Evolutionary conservation across 2,329 filamentous ascomycete genomes (phyloP), one percentile per base, ranked within the genome.

Genomic region (Aspergillus calidoustus): DNA sequence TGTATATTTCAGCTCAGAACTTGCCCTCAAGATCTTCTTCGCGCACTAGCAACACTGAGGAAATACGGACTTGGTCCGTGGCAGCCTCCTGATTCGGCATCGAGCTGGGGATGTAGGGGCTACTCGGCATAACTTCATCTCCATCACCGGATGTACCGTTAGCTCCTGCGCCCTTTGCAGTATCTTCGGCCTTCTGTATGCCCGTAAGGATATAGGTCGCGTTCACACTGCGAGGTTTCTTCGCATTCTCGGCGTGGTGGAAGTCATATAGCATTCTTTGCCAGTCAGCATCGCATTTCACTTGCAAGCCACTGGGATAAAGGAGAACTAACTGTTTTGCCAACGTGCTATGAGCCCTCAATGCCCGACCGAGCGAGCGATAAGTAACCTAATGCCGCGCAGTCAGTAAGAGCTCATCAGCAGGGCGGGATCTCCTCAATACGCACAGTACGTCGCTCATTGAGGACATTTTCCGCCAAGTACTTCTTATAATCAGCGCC

Each of bases 161-260:
- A 22, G 72, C 73, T 34, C 74, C 71, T 51, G 68, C 64, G 23
- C 76, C 80, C 66, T 82, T 83, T 11, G 75, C 68, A 28, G 68
- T 60, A 25, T 77, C 75, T 19, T 73, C 72, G 6, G 71, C 70
- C 57, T 77, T 82, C 70, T 86, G 90, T 23, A 81, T 85, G 44
- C 94, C 95, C 54, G 89, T 90, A 50, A 99, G 74, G 53, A 97
- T 81, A 77, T 97, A 99, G n/a, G 93, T 97, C 49, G 94, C 95
- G 79, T 96, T 87, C n/a, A 97, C 82, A 28, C 87, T 89, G 23
- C 87, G 85, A 0, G 90, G 84, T 63, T 88, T 90, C 76, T 90
- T 91, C 58, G 81, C 83, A 76, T 93, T 96, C 74, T 96, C 91
- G 60, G 83, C 86, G 64, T 84, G 83, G 75, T 97, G 87, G 68